phyloP scores from a whole-genome alignment of 139 green algal genomes.

The Chlorella sp. region DNA sequence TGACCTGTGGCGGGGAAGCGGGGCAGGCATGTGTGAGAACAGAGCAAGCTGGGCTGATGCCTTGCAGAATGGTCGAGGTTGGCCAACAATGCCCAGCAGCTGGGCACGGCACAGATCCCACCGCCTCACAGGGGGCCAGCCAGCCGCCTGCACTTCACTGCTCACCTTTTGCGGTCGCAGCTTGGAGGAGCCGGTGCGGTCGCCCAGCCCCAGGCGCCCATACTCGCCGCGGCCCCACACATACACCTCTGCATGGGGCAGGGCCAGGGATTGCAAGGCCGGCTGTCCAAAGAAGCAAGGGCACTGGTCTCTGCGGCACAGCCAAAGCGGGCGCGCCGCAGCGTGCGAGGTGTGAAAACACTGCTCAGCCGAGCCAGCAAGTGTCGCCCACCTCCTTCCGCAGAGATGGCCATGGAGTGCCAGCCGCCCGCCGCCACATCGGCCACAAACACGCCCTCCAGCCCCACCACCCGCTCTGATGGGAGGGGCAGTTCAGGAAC shows the following conservation, averaged over 20 bases:
- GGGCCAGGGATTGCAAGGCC: too few species aligned
- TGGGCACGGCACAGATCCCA: too few species aligned
- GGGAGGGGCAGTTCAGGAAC: neutral
- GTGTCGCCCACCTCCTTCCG: conserved; percentile 54
- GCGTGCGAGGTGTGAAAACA: too few species aligned
- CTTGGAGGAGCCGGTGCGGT: conserved; percentile 73
- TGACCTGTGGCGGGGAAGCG: conserved; percentile 65
- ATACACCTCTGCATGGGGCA: conserved; percentile 67
- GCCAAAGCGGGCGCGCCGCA: too few species aligned
- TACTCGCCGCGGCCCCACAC: conserved; percentile 93
- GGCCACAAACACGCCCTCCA: conserved; percentile 65
- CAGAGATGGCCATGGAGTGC: conserved; percentile 83
- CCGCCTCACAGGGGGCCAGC: too few species aligned
- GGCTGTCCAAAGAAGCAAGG: too few species aligned
- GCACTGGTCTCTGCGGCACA: too few species aligned
- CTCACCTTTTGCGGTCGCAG: conserved; percentile 79
- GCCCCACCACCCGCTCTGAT: conserved; percentile 52
- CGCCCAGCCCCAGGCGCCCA: conserved; percentile 86
- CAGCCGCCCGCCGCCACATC: conserved; percentile 88
- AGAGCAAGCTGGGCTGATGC: too few species aligned
- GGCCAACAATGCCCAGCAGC: too few species aligned
- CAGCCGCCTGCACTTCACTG: neutral
- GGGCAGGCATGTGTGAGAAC: conserved; percentile 54
- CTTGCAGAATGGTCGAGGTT: too few species aligned
- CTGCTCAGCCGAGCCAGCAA: neutral